These are phyloP conservation scores for Colletotrichum brevisporum DNA, from an alignment of 2,329 filamentous ascomycete species.

Conservation along the genomic window DNA sequence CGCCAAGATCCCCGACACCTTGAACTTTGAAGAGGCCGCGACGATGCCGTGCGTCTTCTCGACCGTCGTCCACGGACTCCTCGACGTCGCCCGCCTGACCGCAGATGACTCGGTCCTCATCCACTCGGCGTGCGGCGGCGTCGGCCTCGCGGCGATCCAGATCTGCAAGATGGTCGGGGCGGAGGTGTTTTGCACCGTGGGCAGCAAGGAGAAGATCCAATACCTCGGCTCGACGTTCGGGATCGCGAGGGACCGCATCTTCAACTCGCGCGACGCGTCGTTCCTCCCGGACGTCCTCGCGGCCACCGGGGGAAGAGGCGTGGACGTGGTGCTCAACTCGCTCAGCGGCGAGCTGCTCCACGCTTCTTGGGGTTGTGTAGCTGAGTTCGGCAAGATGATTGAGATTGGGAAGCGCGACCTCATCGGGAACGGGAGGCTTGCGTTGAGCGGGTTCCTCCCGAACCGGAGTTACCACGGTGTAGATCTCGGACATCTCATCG, in stretches of 20 bases:
- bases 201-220: constrained; percentile 48
- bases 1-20: constrained; percentile 51
- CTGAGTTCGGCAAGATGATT: constrained; percentile 56
- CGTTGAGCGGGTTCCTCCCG: constrained; percentile 51
- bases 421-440: constrained; percentile 54
- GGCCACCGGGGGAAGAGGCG: constrained; percentile 44
- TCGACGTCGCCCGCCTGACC: constrained; percentile 48
- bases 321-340: constrained; percentile 53
- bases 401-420: constrained; percentile 59
- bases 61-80: constrained; percentile 51
- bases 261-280: constrained; percentile 46
- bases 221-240: constrained; percentile 46
- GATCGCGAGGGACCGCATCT: constrained; percentile 49
- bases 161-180: constrained; percentile 49
- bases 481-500: constrained; percentile 35
- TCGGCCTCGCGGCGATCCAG: constrained; percentile 47
- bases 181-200: constrained; percentile 52
- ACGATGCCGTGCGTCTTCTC: constrained; percentile 52
- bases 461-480: constrained; percentile 47
- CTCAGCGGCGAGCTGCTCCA: constrained; percentile 54
- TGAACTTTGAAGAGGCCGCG: constrained; percentile 53
- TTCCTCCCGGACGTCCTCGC: constrained; percentile 47
- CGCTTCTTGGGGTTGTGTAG: constrained; percentile 56
- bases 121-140: constrained; percentile 47
- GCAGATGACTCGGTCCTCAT: constrained; percentile 46